Percentiles rank a stretch among this genome's conserved stretches.
Evolutionary conservation across 495 filamentous ascomycete species (phyloP).

Genomic region (Usnea hakonensis): DNA sequence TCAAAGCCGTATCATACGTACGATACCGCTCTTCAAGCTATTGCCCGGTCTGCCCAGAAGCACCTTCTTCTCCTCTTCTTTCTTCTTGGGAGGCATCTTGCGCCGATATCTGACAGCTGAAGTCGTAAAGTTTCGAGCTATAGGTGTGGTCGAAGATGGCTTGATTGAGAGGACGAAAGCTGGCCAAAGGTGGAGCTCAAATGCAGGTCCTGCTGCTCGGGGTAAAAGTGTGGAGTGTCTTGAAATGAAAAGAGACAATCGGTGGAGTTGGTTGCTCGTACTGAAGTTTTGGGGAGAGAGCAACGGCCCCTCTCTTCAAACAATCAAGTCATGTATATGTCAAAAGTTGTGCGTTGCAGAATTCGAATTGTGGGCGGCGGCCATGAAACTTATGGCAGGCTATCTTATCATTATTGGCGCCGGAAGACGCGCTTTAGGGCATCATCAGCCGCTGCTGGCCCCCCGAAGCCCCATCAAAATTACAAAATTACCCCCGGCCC

Average conservation of each 20-base stretch:
- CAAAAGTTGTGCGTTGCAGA: background rate
- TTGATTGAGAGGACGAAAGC: constrained; percentile 19
- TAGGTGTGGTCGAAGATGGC: constrained; percentile 25
- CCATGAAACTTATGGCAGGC: background rate
- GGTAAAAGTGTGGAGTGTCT: constrained; percentile 31
- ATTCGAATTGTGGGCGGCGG: background rate
- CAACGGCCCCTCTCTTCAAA: constrained; percentile 6
- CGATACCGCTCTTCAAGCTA: constrained; percentile 98
- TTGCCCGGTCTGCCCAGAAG: constrained; percentile 90
- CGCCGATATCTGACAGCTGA: constrained; percentile 18
- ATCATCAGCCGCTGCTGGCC: background rate
- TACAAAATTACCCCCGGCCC: no score
- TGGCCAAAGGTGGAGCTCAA: constrained; percentile 30
- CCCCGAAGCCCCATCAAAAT: no score
- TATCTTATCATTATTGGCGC: background rate
- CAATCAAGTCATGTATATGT: background rate
- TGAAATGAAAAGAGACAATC: constrained; percentile 33
- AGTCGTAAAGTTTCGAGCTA: constrained; percentile 1
- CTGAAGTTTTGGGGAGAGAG: constrained; percentile 8
- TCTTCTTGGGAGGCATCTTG: constrained; percentile 51
- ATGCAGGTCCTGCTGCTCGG: constrained; percentile 47
- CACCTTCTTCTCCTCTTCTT: constrained; percentile 48
- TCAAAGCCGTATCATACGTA: constrained; percentile 53
- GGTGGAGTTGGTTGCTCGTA: constrained; percentile 34
- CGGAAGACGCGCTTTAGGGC: background rate